Evolutionary conservation across 768 basidiomycete species (phyloP).

Genomic region (Lentinula detonsa): DNA sequence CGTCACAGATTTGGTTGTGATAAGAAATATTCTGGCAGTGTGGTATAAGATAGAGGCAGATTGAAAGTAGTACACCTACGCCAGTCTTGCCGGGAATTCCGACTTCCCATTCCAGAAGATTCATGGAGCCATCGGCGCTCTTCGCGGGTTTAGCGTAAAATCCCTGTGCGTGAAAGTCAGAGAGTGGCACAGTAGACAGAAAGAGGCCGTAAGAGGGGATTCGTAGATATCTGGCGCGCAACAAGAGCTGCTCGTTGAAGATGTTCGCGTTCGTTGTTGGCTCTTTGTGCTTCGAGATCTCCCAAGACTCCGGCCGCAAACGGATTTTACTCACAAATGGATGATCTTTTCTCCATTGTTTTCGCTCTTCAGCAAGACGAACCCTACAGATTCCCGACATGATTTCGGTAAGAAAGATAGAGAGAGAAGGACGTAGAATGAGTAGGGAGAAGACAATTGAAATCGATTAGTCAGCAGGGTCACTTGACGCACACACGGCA

Average conservation of each 20-base stretch:
- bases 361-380: conserved; percentile 92
- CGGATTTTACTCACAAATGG: conserved; percentile 71
- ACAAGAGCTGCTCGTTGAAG: conserved; percentile 1
- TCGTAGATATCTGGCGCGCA: neutral
- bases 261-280: neutral
- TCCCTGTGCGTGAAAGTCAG: conserved; percentile 48
- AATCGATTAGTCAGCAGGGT: conserved; percentile 1
- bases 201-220: neutral
- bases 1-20: conserved; percentile 4
- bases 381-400: conserved; percentile 94
- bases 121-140: conserved; percentile 87
- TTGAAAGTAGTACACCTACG: conserved; percentile 43
- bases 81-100: conserved; percentile 92
- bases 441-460: neutral
- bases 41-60: conserved; percentile 7
- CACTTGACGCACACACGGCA: neutral
- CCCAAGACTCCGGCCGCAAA: neutral
- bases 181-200: neutral
- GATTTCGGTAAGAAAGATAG: neutral
- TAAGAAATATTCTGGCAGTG: neutral
- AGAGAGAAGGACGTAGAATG: neutral
- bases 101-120: conserved; percentile 97
- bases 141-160: conserved; percentile 96
- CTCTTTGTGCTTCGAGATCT: neutral
- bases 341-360: conserved; percentile 99